A percentile compares a stretch with the other conserved stretches of the same genome.
These are phyloP conservation scores for Teratosphaeria epicoccoides DNA, from an alignment of 2,329 filamentous ascomycete species.

Conservation along the genomic window DNA sequence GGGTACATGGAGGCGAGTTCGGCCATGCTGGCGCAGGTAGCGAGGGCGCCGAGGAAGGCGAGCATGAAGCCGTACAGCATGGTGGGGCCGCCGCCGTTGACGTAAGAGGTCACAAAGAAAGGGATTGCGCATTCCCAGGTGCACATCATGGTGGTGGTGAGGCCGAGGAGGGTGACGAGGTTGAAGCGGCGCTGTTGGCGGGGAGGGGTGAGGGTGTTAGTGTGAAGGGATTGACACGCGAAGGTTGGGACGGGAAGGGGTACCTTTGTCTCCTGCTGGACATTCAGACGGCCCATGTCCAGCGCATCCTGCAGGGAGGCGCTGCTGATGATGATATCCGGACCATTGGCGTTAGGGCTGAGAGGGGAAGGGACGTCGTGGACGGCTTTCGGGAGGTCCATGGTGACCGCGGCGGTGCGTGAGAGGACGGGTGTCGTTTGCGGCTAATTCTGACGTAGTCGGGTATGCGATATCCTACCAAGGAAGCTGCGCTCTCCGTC, in stretches of 20 bases:
- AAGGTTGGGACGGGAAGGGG: not conserved
- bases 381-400: not conserved
- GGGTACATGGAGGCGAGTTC: conserved; percentile 2
- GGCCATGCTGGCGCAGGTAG: conserved; percentile 1
- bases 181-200: conserved; percentile 1
- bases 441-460: not conserved
- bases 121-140: conserved; percentile 1
- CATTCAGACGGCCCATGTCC: conserved; percentile 1
- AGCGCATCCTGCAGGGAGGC: not conserved
- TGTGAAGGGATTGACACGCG: too few relatives aligned
- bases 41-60: conserved; percentile 1
- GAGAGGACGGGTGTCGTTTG: too few relatives aligned
- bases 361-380: not conserved
- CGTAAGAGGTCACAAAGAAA: conserved; percentile 2
- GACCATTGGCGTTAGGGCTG: not conserved
- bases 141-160: conserved; percentile 2
- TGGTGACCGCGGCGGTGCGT: too few relatives aligned
- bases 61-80: conserved; percentile 1
- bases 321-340: not conserved
- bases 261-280: conserved; percentile 3
- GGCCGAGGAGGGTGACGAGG: not conserved
- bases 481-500: too few relatives aligned
- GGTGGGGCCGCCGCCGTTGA: not conserved
- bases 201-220: not conserved
- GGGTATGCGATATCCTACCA: too few relatives aligned